Percentiles rank a stretch among this genome's conserved stretches.
Conservation (phyloP, 768 basidiomycete genomes). For the Suillus subaureus region DNA sequence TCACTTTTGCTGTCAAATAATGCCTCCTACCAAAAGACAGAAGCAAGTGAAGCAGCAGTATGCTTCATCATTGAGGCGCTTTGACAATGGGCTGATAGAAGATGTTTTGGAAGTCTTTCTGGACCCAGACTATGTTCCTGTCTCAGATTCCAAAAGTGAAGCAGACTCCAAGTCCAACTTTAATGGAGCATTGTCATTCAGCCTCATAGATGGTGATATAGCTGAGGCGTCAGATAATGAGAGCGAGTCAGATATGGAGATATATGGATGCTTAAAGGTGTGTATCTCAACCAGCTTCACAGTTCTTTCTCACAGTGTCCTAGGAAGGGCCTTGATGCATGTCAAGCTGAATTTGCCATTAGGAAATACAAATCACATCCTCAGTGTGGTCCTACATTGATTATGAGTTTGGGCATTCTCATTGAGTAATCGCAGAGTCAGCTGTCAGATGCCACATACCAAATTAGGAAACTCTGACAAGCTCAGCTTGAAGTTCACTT, state of each 20-base stretch:
- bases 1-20: not conserved
- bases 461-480: not conserved
- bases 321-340: not conserved
- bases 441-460: not conserved
- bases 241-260: not conserved
- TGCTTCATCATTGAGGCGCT: not conserved
- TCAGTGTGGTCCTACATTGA: constrained; percentile 4
- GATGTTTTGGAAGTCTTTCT: not conserved
- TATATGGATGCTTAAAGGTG: not conserved
- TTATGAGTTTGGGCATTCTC: constrained; percentile 3
- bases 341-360: no score
- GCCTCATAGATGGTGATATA: not conserved
- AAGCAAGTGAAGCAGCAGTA: not conserved
- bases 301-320: not conserved
- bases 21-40: not conserved
- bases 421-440: not conserved
- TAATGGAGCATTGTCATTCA: constrained; percentile 1
- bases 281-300: not conserved
- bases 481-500: not conserved
- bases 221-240: not conserved
- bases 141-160: not conserved
- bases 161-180: not conserved
- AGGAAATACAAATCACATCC: not conserved
- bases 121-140: not conserved
- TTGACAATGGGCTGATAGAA: constrained; percentile 1